These are phyloP conservation scores for Paracamarosporium sp. DNA, from an alignment of 2,329 filamentous ascomycete genomes.

Conservation along the genomic window DNA sequence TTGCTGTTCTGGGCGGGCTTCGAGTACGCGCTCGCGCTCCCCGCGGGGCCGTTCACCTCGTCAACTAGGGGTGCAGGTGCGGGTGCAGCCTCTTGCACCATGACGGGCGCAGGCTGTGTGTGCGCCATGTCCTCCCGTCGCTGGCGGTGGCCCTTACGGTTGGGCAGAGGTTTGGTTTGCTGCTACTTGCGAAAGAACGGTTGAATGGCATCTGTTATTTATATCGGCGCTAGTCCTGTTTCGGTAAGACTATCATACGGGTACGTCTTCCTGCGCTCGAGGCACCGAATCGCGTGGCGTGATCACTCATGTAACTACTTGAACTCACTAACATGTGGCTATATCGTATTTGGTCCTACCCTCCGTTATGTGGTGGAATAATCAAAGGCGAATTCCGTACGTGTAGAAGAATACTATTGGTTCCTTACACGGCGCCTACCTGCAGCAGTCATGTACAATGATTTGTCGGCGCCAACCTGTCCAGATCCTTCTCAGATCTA, in stretches of 20 bases:
- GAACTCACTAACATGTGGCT: too few species aligned
- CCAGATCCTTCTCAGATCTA: not conserved
- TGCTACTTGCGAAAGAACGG: conserved; percentile 19
- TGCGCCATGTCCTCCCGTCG: conserved; percentile 34
- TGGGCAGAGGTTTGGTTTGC: conserved; percentile 14
- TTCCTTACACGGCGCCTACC: not conserved
- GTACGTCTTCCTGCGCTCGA: not conserved
- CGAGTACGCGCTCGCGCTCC: conserved; percentile 22
- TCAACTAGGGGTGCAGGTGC: conserved; percentile 24
- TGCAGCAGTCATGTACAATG: conserved; percentile 1
- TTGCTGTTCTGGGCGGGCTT: conserved; percentile 21
- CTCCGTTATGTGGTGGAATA: not conserved
- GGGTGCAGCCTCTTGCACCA: conserved; percentile 31
- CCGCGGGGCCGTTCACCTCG: conserved; percentile 20
- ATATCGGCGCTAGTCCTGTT: conserved; percentile 15
- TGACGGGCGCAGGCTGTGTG: conserved; percentile 32
- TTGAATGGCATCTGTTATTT: conserved; percentile 7
- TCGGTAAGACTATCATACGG: not conserved
- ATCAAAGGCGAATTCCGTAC: too few species aligned
- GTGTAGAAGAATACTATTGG: too few species aligned
- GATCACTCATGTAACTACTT: not conserved
- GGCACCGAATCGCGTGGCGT: not conserved
- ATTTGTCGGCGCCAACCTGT: conserved; percentile 22
- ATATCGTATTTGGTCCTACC: not conserved
- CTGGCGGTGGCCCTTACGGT: conserved; percentile 14